These are phyloP conservation scores for Globisporangium paroecandrum DNA, from an alignment of 352 stramenopile species.

Conservation along the genomic window DNA sequence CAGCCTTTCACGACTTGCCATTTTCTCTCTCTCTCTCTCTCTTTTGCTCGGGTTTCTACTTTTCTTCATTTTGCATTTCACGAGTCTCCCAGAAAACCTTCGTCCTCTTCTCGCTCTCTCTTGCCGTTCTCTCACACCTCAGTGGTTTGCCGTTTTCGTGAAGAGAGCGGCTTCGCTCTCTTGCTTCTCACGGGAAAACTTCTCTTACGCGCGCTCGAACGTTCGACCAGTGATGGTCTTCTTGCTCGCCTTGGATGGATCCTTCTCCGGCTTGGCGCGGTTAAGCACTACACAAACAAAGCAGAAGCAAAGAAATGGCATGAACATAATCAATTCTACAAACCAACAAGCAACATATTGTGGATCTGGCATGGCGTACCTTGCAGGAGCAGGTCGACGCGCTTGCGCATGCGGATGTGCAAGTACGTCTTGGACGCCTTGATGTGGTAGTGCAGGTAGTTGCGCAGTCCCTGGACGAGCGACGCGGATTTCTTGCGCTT, in stretches of 20 bases:
- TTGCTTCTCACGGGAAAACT: background rate
- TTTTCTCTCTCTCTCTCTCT: background rate
- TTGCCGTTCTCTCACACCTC: background rate
- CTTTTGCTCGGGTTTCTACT: background rate
- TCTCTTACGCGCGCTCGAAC: constrained; percentile 61
- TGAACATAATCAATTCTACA: background rate
- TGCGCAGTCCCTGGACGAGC: constrained; percentile 86
- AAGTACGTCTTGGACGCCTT: constrained; percentile 95
- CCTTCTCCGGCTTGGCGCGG: constrained; percentile 86
- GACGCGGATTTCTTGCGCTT: constrained; percentile 89
- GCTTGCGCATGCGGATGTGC: constrained; percentile 95
- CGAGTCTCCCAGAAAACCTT: background rate
- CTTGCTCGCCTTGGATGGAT: constrained; percentile 86
- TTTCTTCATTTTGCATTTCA: background rate
- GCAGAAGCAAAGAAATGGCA: background rate
- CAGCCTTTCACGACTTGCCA: background rate
- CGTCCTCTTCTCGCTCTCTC: background rate
- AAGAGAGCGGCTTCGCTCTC: no score
- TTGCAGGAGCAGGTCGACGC: constrained; percentile 90
- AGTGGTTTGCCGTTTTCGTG: background rate
- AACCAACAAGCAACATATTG: background rate
- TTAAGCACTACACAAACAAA: constrained; percentile 76
- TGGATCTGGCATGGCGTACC: constrained; percentile 28
- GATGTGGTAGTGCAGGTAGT: constrained; percentile 96
- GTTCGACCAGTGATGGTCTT: constrained; percentile 92